A percentile compares a stretch with the other conserved stretches of the same genome.
Evolutionary conservation across 2,329 filamentous ascomycete genomes (phyloP).

Genomic region (Hymenoscyphus scutula): DNA sequence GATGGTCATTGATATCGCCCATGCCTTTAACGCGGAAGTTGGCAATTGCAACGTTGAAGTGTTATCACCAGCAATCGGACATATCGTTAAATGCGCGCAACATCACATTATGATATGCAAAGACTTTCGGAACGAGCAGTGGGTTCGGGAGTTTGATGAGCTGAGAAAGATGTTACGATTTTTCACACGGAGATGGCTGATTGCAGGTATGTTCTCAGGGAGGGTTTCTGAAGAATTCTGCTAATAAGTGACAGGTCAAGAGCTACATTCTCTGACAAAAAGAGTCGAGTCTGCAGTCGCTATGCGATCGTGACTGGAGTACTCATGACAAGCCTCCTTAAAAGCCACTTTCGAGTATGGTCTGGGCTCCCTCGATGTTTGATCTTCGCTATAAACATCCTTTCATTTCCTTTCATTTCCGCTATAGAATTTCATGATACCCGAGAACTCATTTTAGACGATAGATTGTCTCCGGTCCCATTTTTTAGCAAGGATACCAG

Average conservation of each 20-base stretch:
- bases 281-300: slow-evolving; percentile 18
- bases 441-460: too few relatives aligned
- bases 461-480: too few relatives aligned
- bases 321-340: too few relatives aligned
- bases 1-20: slow-evolving; percentile 27
- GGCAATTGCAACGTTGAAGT: slow-evolving; percentile 14
- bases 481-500: too few relatives aligned
- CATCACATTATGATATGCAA: slow-evolving; percentile 22
- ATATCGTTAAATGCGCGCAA: slow-evolving; percentile 24
- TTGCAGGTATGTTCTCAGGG: slow-evolving; percentile 14
- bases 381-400: too few relatives aligned
- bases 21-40: slow-evolving; percentile 21
- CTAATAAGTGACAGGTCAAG: slow-evolving; percentile 13
- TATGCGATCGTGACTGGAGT: slow-evolving; percentile 3
- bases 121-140: slow-evolving; percentile 20
- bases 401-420: too few relatives aligned
- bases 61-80: slow-evolving; percentile 17
- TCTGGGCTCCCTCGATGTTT: too few relatives aligned
- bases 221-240: neutral
- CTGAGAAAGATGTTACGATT: slow-evolving; percentile 20
- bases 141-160: slow-evolving; percentile 25
- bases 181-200: slow-evolving; percentile 20
- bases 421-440: too few relatives aligned
- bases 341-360: too few relatives aligned
- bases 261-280: slow-evolving; percentile 19